Percentiles rank a stretch among this genome's conserved stretches.
Evolutionary conservation across 805 yeast species (phyloP).

Genomic region (Torulaspora delbrueckii): DNA sequence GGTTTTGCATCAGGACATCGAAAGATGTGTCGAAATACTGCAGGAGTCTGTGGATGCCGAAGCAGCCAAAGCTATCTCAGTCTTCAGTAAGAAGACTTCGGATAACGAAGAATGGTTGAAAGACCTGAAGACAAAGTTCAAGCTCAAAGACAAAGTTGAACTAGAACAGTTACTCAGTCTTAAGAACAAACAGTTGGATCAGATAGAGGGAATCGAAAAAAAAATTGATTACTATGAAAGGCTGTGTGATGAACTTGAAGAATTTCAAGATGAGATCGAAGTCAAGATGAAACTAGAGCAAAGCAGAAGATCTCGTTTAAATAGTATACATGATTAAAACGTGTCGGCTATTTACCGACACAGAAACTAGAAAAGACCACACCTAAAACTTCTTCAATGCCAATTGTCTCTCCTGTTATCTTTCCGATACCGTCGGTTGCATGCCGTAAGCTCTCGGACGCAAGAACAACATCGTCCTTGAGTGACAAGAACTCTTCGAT

Average conservation of each 20-base stretch:
- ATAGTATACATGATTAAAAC: background rate
- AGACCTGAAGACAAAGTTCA: slow-evolving; percentile 20
- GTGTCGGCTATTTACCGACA: slow-evolving; percentile 64
- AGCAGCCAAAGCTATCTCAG: slow-evolving; percentile 28
- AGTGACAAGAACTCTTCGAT: slow-evolving; percentile 56
- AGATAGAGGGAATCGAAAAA: slow-evolving; percentile 33
- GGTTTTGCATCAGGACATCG: slow-evolving; percentile 20
- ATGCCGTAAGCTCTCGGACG: slow-evolving; percentile 66
- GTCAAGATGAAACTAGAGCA: slow-evolving; percentile 36
- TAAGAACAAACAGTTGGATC: slow-evolving; percentile 11
- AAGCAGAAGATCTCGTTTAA: slow-evolving; percentile 14
- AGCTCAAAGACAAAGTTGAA: slow-evolving; percentile 23
- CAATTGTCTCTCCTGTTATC: slow-evolving; percentile 84
- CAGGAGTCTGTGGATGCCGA: slow-evolving; percentile 29
- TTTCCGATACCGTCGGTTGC: slow-evolving; percentile 87
- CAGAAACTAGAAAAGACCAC: slow-evolving; percentile 90
- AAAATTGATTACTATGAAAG: slow-evolving; percentile 41
- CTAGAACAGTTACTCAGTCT: slow-evolving; percentile 33
- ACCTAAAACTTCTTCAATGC: slow-evolving; percentile 85
- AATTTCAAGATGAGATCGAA: slow-evolving; percentile 54
- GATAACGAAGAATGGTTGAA: slow-evolving; percentile 24
- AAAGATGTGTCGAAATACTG: slow-evolving; percentile 17
- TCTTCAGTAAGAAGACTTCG: slow-evolving; percentile 21
- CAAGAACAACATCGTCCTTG: slow-evolving; percentile 67
- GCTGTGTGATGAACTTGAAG: slow-evolving; percentile 54